Percentiles rank a stretch among this genome's conserved stretches.
phyloP scores from a whole-genome alignment of 106 monocot species.

The Allium sativum region DNA sequence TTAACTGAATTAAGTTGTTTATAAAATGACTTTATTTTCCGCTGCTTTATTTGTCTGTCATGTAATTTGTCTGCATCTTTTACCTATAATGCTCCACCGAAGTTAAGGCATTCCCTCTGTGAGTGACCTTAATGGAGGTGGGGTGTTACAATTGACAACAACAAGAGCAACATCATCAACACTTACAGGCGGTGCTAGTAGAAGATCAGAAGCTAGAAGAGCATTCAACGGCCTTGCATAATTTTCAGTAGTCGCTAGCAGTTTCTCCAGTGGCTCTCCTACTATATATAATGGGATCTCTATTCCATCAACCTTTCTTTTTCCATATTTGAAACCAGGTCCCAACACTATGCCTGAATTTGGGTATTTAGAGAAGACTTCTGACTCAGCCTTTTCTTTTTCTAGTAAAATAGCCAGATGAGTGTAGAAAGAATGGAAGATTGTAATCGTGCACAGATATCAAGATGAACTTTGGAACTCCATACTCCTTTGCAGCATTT shows the following conservation, averaged over 20 bases:
- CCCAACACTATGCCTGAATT: slow-evolving; percentile 63
- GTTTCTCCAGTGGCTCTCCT: slow-evolving; percentile 62
- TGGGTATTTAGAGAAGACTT: slow-evolving; percentile 74
- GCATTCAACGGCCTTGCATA: slow-evolving; percentile 49
- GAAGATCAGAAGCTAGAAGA: slow-evolving; percentile 63
- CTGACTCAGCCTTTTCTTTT: slow-evolving; percentile 82
- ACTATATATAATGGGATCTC: slow-evolving; percentile 62
- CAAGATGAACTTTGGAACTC: slow-evolving; percentile 70
- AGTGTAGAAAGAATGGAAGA: slow-evolving; percentile 57
- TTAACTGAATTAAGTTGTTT: no score
- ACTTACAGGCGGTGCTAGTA: slow-evolving; percentile 69
- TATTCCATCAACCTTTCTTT: slow-evolving; percentile 63
- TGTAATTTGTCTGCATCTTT: no score
- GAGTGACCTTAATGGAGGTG: no score
- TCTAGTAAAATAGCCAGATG: slow-evolving; percentile 72
- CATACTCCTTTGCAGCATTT: no score
- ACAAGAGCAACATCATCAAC: slow-evolving; percentile 72
- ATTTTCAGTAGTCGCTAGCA: slow-evolving; percentile 42
- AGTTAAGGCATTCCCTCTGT: no score
- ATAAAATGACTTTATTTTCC: no score
- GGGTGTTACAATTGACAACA: no score
- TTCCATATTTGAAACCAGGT: slow-evolving; percentile 81
- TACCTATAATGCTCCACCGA: no score
- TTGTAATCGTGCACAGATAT: slow-evolving; percentile 93
- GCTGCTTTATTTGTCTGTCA: no score